Base-by-base conservation (phyloP, 345 rosid genomes). In the Erysimum cheiranthoides region DNA sequence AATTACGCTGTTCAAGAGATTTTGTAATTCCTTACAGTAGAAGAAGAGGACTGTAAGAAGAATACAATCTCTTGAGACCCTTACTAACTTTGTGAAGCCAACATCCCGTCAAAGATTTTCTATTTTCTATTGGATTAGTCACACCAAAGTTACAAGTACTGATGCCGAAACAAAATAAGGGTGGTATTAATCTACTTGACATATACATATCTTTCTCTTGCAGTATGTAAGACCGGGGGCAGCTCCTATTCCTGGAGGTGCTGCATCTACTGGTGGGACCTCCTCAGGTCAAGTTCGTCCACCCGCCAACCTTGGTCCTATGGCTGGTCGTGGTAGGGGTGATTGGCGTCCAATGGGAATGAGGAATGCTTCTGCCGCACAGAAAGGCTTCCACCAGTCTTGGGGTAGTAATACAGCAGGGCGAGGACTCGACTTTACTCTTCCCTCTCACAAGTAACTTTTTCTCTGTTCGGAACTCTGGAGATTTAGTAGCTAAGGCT, bases 201-300 rank as follows among this genome's bases (percentile, higher is more conserved):
- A 67, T 61, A 43, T 43, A 8, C 58, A 59, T 79, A 70, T 85
- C 69, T 79, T 73, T 75, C 60, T 56, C 42, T 61, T 87, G 93
- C 88, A 96, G 99, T 96, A 96, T 85, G 98, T 93, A 73, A 96
- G 99, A 75, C 99, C 98, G 12, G 98, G 96, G 75, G 97, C 95
- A 31, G 81, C 89, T 54, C 89, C 93, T 18, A 83, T 88, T 10
- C 91, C 94, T 78, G 97, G 93, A 85, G 82, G 84, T 51, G 64
- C 82, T 62, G 28, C 82, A 56, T 66, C 78, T 83, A 82, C 78
- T 78, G 82, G 84, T 73, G 88, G 78, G 62, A 88, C 86, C 71
- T 81, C 85, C 30, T 79, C 93, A 42, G 90, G 91, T 73, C 98
- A 89, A 84, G 81, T 85, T 75, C 98, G 93, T 69, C 99, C 97